A percentile compares a stretch with the other conserved stretches of the same genome.
phyloP scores from a whole-genome alignment of 1,284 basidiomycete species.

The Earliella scabrosa region DNA sequence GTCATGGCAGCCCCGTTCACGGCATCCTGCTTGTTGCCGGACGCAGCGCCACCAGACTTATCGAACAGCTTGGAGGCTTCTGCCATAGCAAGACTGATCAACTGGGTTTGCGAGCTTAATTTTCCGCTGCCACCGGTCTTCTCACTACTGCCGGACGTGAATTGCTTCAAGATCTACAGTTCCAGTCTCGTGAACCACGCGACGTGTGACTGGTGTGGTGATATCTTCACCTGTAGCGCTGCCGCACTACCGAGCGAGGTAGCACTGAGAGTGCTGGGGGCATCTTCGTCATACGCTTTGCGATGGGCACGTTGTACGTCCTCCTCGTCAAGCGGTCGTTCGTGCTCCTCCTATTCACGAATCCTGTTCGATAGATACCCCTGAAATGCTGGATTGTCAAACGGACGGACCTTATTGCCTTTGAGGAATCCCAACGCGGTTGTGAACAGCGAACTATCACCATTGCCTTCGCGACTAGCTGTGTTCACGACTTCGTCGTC shows the following conservation, averaged over 20 bases:
- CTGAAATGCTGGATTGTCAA: neutral
- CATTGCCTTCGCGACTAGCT: constrained; percentile 55
- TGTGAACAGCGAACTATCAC: constrained; percentile 54
- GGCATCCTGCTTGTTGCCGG: constrained; percentile 80
- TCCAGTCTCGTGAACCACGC: too few relatives aligned
- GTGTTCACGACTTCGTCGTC: constrained; percentile 57
- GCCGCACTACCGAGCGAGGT: constrained; percentile 74
- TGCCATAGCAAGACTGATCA: constrained; percentile 85
- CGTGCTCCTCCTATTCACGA: constrained; percentile 48
- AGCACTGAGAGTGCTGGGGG: constrained; percentile 56
- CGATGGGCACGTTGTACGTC: constrained; percentile 63
- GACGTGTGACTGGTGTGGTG: neutral
- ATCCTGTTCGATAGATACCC: too few relatives aligned
- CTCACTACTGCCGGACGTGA: constrained; percentile 52
- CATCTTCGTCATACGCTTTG: constrained; percentile 59
- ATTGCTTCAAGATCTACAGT: constrained; percentile 65
- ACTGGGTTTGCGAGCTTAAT: constrained; percentile 55
- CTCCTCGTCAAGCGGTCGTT: constrained; percentile 68
- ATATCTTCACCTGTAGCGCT: constrained; percentile 61
- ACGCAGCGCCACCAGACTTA: constrained; percentile 62
- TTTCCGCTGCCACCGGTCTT: constrained; percentile 32
- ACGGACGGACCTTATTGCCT: constrained; percentile 46
- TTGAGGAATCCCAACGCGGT: constrained; percentile 55
- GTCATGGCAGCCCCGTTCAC: constrained; percentile 85
- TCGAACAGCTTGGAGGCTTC: constrained; percentile 80